Percentiles rank a stretch among this genome's conserved stretches.
These are phyloP conservation scores for Pseudozyma flocculosa DNA, from an alignment of 1,284 basidiomycete species.

Conservation along the genomic window DNA sequence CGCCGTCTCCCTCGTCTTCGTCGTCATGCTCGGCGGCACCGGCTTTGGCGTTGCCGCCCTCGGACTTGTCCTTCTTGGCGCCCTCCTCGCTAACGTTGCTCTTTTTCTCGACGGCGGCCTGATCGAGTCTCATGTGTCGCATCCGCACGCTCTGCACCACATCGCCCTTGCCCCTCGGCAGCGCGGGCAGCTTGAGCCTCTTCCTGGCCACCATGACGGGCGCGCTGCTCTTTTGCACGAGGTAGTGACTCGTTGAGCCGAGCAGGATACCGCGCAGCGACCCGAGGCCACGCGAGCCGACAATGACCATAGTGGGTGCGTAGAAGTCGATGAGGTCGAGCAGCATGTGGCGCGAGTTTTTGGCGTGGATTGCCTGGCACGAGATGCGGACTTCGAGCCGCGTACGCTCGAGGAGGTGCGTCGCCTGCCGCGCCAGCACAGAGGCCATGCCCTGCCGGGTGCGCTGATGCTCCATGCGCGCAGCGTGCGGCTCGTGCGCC, in stretches of 20 bases:
- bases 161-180: slow-evolving; percentile 53
- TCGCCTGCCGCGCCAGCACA: slow-evolving; percentile 79
- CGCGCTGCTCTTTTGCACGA: slow-evolving; percentile 87
- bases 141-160: slow-evolving; percentile 51
- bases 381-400: slow-evolving; percentile 78
- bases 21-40: slow-evolving; percentile 7
- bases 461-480: slow-evolving; percentile 79
- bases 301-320: slow-evolving; percentile 89
- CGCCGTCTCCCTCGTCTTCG: neutral
- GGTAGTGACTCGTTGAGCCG: slow-evolving; percentile 95
- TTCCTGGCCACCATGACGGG: slow-evolving; percentile 73
- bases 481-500: slow-evolving; percentile 66
- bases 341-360: slow-evolving; percentile 89
- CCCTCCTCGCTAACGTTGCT: slow-evolving; percentile 20
- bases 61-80: slow-evolving; percentile 1
- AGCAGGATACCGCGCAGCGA: slow-evolving; percentile 90
- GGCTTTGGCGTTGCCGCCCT: slow-evolving; percentile 13
- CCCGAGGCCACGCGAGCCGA: slow-evolving; percentile 86
- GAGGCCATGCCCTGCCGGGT: slow-evolving; percentile 89
- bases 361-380: slow-evolving; percentile 89
- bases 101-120: slow-evolving; percentile 53
- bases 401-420: slow-evolving; percentile 83
- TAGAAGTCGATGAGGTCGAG: slow-evolving; percentile 83
- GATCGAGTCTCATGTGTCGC: slow-evolving; percentile 52
- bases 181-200: slow-evolving; percentile 47